phyloP scores from a whole-genome alignment of 2,329 filamentous ascomycete genomes.

The Chrysosphaeria jannelii region DNA sequence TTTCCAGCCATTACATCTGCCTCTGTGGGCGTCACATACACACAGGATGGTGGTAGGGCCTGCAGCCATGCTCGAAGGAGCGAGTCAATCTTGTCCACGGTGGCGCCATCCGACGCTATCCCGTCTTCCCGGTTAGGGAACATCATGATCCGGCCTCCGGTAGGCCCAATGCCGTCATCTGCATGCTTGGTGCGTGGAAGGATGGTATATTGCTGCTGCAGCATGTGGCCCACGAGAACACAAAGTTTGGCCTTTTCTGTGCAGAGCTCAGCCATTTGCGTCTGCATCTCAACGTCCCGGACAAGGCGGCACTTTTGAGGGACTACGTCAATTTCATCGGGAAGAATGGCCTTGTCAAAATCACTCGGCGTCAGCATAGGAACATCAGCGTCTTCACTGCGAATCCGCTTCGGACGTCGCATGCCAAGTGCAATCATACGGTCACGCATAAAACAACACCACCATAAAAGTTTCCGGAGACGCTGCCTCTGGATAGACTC shows the following conservation, averaged over 20 bases:
- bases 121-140: conserved; percentile 56
- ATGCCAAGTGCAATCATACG: conserved; percentile 78
- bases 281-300: conserved; percentile 41
- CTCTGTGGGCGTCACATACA: conserved; percentile 26
- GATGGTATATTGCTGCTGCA: conserved; percentile 78
- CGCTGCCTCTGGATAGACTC: conserved; percentile 47
- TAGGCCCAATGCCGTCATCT: neutral
- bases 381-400: conserved; percentile 79
- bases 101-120: conserved; percentile 23
- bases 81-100: conserved; percentile 49
- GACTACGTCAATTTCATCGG: conserved; percentile 37
- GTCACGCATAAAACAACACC: conserved; percentile 90
- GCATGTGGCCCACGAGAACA: conserved; percentile 63
- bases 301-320: conserved; percentile 39
- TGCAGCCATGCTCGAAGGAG: conserved; percentile 53
- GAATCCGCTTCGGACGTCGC: conserved; percentile 74
- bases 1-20: conserved; percentile 27
- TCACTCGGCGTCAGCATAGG: conserved; percentile 65
- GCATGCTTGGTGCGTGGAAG: conserved; percentile 48
- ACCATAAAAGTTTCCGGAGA: conserved; percentile 90
- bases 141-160: conserved; percentile 24
- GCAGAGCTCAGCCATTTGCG: conserved; percentile 59
- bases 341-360: conserved; percentile 45
- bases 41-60: conserved; percentile 38
- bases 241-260: conserved; percentile 78